Percentiles rank a stretch among this genome's conserved stretches.
Evolutionary conservation across 2,329 filamentous ascomycete genomes (phyloP).

Genomic region (Elsinoe australis): DNA sequence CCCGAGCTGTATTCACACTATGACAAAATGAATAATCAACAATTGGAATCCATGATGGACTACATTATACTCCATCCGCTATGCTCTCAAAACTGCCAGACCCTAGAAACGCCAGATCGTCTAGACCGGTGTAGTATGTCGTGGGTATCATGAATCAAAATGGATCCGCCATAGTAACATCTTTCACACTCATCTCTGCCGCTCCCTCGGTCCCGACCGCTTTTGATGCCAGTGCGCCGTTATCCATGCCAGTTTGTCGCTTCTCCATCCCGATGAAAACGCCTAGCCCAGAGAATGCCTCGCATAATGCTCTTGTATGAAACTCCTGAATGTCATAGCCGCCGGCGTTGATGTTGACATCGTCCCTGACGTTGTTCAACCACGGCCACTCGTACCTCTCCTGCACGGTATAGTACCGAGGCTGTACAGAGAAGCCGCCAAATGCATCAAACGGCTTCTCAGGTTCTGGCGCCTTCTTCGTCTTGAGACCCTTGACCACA

Average conservation of each 20-base stretch:
- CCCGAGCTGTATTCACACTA: no score
- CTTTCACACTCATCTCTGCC: slow-evolving; percentile 55
- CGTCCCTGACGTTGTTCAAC: slow-evolving; percentile 58
- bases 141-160: slow-evolving; percentile 26
- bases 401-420: slow-evolving; percentile 61
- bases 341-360: slow-evolving; percentile 61
- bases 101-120: no score
- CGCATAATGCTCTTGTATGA: slow-evolving; percentile 69
- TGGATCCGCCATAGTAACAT: slow-evolving; percentile 38
- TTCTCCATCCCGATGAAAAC: slow-evolving; percentile 77
- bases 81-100: no score
- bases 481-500: slow-evolving; percentile 73
- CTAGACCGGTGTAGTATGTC: not conserved
- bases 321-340: slow-evolving; percentile 82
- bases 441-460: slow-evolving; percentile 84
- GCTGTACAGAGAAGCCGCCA: slow-evolving; percentile 60
- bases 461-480: slow-evolving; percentile 50
- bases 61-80: no score
- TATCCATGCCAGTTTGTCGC: slow-evolving; percentile 32
- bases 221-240: slow-evolving; percentile 22
- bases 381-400: slow-evolving; percentile 67
- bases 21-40: no score
- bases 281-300: slow-evolving; percentile 82
- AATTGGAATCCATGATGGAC: no score
- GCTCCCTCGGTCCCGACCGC: slow-evolving; percentile 33